These are phyloP conservation scores for Fistulinella prunicolor DNA, from an alignment of 768 basidiomycete genomes.

Conservation along the genomic window DNA sequence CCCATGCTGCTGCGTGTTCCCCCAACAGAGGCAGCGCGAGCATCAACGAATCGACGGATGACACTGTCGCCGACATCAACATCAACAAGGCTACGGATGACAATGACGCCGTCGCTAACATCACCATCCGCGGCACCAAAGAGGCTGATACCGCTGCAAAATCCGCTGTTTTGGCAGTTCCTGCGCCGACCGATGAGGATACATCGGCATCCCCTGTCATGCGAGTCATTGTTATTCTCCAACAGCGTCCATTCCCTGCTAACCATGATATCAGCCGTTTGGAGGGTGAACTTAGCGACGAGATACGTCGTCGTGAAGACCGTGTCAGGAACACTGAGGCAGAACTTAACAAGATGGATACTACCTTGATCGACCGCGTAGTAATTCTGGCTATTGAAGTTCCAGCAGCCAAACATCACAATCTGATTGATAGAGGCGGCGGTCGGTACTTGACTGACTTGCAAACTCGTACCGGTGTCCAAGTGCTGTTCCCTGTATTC, in stretches of 20 bases:
- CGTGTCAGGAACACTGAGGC: constrained; percentile 80
- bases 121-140: constrained; percentile 86
- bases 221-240: constrained; percentile 43
- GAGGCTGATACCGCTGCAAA: constrained; percentile 83
- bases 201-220: constrained; percentile 60
- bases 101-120: constrained; percentile 47
- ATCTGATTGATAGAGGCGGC: constrained; percentile 90
- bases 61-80: constrained; percentile 86
- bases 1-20: constrained; percentile 83
- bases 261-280: constrained; percentile 60
- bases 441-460: constrained; percentile 86
- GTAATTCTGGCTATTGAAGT: constrained; percentile 79
- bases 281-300: constrained; percentile 74
- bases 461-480: constrained; percentile 74
- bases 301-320: constrained; percentile 92
- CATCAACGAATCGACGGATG: constrained; percentile 95
- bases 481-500: constrained; percentile 95
- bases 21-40: constrained; percentile 83
- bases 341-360: constrained; percentile 77
- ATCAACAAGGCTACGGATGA: constrained; percentile 73
- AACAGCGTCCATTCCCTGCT: neutral
- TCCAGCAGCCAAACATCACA: constrained; percentile 78
- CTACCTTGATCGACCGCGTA: constrained; percentile 76
- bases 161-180: constrained; percentile 76
- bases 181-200: constrained; percentile 84